Evolutionary conservation across 2,329 filamentous ascomycete genomes (phyloP).

Genomic region (Diplodia seriata): DNA sequence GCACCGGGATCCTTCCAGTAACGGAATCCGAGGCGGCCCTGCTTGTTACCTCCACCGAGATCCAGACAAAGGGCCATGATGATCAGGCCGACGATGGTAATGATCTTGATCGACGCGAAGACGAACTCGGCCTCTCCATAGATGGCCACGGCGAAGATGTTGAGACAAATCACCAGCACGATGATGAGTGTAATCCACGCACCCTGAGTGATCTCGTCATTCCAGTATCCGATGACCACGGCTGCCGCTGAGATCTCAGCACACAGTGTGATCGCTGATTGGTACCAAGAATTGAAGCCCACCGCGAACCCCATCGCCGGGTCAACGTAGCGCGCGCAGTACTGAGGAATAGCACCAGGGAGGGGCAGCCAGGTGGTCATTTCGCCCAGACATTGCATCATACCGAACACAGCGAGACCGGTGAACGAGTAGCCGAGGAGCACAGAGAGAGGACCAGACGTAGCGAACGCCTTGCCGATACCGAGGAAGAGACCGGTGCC

Average conservation of each 20-base stretch:
- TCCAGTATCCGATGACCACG: constrained; percentile 54
- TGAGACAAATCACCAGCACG: constrained; percentile 31
- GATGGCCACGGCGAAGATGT: constrained; percentile 32
- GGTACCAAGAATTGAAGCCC: constrained; percentile 27
- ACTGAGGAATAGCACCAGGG: constrained; percentile 78
- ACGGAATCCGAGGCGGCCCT: constrained; percentile 66
- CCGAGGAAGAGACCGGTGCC: constrained; percentile 33
- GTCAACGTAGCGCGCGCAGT: constrained; percentile 69
- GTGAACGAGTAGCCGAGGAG: constrained; percentile 32
- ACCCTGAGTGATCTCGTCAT: constrained; percentile 26
- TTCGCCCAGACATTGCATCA: constrained; percentile 41
- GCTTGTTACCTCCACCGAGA: constrained; percentile 59
- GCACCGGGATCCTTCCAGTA: constrained; percentile 64
- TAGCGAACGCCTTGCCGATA: constrained; percentile 31
- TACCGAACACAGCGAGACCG: constrained; percentile 37
- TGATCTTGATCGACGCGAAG: constrained; percentile 53
- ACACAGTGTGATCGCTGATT: constrained; percentile 29
- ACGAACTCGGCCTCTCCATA: constrained; percentile 55
- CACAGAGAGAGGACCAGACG: constrained; percentile 39
- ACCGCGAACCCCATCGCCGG: constrained; percentile 32
- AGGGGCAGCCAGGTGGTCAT: constrained; percentile 41
- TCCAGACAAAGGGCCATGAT: constrained; percentile 42
- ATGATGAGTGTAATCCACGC: constrained; percentile 37
- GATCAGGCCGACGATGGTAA: constrained; percentile 56
- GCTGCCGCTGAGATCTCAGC: constrained; percentile 52